Evolutionary conservation across 108 stramenopile genomes (phyloP).

Genomic region (Skeletonema grethae): DNA sequence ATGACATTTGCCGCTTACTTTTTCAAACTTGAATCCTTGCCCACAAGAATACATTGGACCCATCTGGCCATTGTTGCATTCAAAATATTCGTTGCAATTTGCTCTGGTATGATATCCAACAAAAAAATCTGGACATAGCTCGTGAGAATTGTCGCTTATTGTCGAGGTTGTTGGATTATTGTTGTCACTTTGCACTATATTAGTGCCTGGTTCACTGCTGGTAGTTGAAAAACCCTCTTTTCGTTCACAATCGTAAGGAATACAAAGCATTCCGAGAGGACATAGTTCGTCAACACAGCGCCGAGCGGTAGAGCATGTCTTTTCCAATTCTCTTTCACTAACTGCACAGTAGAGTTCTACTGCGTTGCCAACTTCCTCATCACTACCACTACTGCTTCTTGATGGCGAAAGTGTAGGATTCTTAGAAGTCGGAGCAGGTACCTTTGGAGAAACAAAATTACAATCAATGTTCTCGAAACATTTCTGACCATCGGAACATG

Average conservation of each 20-base stretch:
- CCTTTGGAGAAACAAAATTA: slow-evolving; percentile 4
- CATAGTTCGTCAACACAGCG: slow-evolving; percentile 11
- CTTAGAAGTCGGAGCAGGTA: neutral
- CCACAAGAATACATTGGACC: neutral
- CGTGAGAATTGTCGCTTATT: neutral
- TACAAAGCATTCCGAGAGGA: slow-evolving; percentile 29
- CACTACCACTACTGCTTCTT: neutral
- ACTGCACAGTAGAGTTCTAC: slow-evolving; percentile 21
- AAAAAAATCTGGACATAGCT: slow-evolving; percentile 2
- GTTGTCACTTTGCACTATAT: neutral
- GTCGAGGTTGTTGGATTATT: neutral
- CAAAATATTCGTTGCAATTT: slow-evolving; percentile 3
- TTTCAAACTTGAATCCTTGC: neutral
- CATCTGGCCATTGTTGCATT: slow-evolving; percentile 2
- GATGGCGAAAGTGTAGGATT: neutral
- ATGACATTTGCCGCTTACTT: neutral
- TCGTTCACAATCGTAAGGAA: slow-evolving; percentile 23
- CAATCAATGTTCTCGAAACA: slow-evolving; percentile 14
- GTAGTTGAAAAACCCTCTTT: neutral
- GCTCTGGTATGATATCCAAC: neutral
- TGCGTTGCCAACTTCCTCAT: neutral
- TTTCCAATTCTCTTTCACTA: slow-evolving; percentile 9
- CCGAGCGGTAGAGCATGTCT: slow-evolving; percentile 27
- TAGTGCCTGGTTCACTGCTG: neutral
- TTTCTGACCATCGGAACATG: neutral